Conservation (phyloP, 108 stramenopile genomes). For the Conticribra weissflogii region DNA sequence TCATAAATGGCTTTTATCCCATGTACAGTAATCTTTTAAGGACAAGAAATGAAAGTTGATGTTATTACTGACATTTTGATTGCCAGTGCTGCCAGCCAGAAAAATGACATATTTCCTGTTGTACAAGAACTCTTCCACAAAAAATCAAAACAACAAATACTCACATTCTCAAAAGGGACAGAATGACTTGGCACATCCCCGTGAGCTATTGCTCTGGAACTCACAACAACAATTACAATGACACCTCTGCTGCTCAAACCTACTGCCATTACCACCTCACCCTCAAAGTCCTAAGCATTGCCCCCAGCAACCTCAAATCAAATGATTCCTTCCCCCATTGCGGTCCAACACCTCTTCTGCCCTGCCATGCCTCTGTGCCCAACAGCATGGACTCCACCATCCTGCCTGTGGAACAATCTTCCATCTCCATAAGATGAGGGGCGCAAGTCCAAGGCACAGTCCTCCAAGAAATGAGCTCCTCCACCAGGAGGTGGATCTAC, state of each 20-base stretch:
- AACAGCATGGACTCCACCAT: slow-evolving; percentile 49
- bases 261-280: slow-evolving; percentile 26
- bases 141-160: too few relatives aligned
- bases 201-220: too few relatives aligned
- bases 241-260: not conserved
- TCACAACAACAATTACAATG: not conserved
- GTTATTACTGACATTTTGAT: too few relatives aligned
- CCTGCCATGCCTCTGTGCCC: too few relatives aligned
- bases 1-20: too few relatives aligned
- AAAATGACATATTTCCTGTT: too few relatives aligned
- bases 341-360: slow-evolving; percentile 69
- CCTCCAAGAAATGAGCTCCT: slow-evolving; percentile 33
- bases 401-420: slow-evolving; percentile 57
- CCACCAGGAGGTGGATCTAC: slow-evolving; percentile 75
- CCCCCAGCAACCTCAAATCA: slow-evolving; percentile 74
- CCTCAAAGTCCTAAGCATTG: slow-evolving; percentile 62
- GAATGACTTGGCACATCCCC: too few relatives aligned
- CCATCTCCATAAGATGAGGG: slow-evolving; percentile 39
- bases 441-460: not conserved
- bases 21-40: too few relatives aligned
- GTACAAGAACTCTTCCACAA: too few relatives aligned
- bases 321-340: slow-evolving; percentile 65
- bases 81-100: too few relatives aligned
- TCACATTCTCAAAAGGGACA: too few relatives aligned
- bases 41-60: too few relatives aligned